Evolutionary conservation across 495 filamentous ascomycete genomes (phyloP), one percentile per base, ranked within the genome.

Genomic region (Penicillium atrosanguineum): DNA sequence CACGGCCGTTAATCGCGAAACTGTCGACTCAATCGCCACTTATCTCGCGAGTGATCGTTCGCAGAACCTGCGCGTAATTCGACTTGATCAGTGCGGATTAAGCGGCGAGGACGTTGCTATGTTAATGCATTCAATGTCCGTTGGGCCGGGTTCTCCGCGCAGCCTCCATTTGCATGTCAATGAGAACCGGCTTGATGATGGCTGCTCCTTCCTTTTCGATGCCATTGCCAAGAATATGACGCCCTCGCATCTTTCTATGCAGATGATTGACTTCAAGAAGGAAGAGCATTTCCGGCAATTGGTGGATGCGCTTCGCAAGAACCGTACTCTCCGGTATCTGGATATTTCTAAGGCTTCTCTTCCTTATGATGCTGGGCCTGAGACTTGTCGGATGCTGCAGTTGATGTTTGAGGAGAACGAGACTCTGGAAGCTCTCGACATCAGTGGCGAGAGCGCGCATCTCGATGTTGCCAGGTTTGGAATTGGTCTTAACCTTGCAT

Each of bases 321-420:
- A 96, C 56, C 86, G 75, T 21, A 85, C 89, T 7, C 82, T 96
- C 49, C 75, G 78, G 36, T 86, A 83, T 48, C 73, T 98, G n/a
- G 91, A 95, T 69, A 85, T 98, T 50, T 91, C 89, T 8, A 90
- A 92, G 53, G 89, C 87, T 16, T 90, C 91, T 2, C 82, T 96
- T 5, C 90, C 91, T 1, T 87, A 86, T 37, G 87, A 92, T 50
- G 85, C 88, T 1, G 82, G 84, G 36, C 77, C 82, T 2, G 84
- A 90, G 47, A 92, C 91, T 0, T 90, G 87, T 55, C 77, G 83
- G 40, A 77, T 84, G n/a, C 63, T 97, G 15, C 82, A 87, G 57
- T 53, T 78, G 39, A 82, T 97, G 71, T 89, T 98, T 56, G 83
- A 86, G 25, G 76, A 84, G 48, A 97, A 98, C 59, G 71, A 79